Evolutionary conservation across 352 stramenopile species (phyloP), one percentile per base, ranked within the genome.

Genomic region (Phytophthora crassamura): DNA sequence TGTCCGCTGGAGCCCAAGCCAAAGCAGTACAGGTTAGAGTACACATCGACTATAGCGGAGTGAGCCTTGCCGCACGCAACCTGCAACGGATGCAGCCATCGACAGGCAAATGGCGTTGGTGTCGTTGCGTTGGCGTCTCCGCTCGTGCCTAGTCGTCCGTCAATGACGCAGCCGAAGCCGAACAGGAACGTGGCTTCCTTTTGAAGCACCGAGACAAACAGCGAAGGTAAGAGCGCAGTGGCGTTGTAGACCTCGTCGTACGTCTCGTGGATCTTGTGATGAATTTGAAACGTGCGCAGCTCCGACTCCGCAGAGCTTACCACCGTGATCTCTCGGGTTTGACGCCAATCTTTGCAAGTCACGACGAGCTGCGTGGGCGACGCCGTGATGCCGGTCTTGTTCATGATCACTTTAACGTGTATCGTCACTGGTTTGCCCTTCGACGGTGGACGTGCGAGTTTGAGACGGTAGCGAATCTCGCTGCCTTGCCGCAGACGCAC

Each of bases 171-270:
- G 5, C 82, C 84, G 63, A 92, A 92, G 0, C 77, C 66, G 45
- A 91, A 93, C 3, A 93, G 69, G 49, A 93, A 91, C 1, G 82
- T 87, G 5, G 82, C 77, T 61, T 93, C 81, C 30, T 90, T 89
- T 35, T 83, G 81, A 6, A 92, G 47, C 14, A 92, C 76, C 12
- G 81, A 89, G 12, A 90, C 82, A 42, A 89, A 90, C 8, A 90
- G 69, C 0, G 82, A 90, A 28, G 82, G 82, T 18, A 90, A 64
- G 46, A 78, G 61, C 4, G 78, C 76, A 15, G 50, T 75, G 4
- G 69, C 51, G 43, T 75, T 79, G 69, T 77, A 89, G 0, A 84
- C 49, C 28, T 85, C 71, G 43, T 86, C 68, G 67, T 82, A 78
- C 11, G 64, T 79, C 32, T 86, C 74, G 59, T 84, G 45, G 30